Evolutionary conservation across 2,329 filamentous ascomycete genomes (phyloP).

Genomic region (Aspergillus spinulosporus): DNA sequence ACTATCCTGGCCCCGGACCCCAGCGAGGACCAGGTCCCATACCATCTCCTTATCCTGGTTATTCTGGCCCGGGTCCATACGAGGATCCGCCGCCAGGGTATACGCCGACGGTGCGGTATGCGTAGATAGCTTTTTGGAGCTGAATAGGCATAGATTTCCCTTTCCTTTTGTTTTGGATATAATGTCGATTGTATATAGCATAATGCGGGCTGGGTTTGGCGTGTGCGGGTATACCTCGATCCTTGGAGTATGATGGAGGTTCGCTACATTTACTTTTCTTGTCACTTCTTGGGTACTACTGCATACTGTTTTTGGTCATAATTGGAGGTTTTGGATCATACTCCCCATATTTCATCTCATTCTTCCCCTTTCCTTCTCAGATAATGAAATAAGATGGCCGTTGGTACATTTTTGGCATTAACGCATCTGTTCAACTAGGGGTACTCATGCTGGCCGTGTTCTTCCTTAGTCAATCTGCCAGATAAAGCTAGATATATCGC

Average conservation of each 20-base stretch:
- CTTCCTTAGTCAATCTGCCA: too few species aligned
- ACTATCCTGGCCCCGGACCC: not conserved
- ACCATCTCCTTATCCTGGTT: constrained; percentile 15
- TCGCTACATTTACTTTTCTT: not conserved
- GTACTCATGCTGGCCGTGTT: too few species aligned
- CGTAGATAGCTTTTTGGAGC: constrained; percentile 14
- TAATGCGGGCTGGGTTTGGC: not conserved
- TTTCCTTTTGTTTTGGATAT: not conserved
- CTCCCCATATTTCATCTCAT: not conserved
- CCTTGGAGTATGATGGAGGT: not conserved
- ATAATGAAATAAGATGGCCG: not conserved
- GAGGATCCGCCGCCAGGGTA: constrained; percentile 14
- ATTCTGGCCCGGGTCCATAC: constrained; percentile 4
- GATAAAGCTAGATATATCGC: too few species aligned
- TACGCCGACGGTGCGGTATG: constrained; percentile 25
- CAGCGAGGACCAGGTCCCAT: constrained; percentile 4
- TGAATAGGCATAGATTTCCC: constrained; percentile 15
- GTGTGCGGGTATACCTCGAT: not conserved
- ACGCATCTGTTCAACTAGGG: not conserved
- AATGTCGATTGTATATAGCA: not conserved
- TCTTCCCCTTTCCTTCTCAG: not conserved
- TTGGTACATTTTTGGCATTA: not conserved
- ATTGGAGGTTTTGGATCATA: not conserved
- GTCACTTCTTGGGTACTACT: not conserved
- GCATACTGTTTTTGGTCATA: not conserved